These are phyloP conservation scores for Ophiostoma ulmi DNA, from an alignment of 2,329 filamentous ascomycete genomes.

Conservation along the genomic window DNA sequence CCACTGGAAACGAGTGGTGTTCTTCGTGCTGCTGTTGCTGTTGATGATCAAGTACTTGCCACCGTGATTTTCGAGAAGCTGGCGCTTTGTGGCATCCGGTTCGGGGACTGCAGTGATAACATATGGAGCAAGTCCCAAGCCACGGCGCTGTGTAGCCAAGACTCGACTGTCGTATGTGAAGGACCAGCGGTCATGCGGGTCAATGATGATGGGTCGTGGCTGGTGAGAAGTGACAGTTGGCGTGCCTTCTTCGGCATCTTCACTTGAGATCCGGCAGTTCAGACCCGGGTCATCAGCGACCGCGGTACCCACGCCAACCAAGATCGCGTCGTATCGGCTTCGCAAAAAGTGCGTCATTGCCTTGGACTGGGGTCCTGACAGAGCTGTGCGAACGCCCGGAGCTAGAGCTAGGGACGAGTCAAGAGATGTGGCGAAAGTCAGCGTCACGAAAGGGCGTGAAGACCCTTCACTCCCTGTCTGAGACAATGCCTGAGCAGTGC, in stretches of 20 bases:
- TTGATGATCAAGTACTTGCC: slow-evolving; percentile 48
- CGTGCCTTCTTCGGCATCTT: slow-evolving; percentile 26
- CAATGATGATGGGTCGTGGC: slow-evolving; percentile 76
- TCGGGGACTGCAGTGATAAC: slow-evolving; percentile 53
- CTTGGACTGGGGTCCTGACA: slow-evolving; percentile 80
- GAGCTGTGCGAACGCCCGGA: slow-evolving; percentile 71
- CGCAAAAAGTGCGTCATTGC: slow-evolving; percentile 91
- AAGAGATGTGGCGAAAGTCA: slow-evolving; percentile 88
- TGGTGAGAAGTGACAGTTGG: slow-evolving; percentile 45
- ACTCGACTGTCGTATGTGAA: slow-evolving; percentile 58
- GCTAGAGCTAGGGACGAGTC: slow-evolving; percentile 73
- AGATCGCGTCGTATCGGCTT: slow-evolving; percentile 73
- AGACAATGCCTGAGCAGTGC: neutral
- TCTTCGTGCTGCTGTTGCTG: slow-evolving; percentile 23
- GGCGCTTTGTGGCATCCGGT: slow-evolving; percentile 41
- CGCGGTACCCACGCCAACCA: slow-evolving; percentile 79
- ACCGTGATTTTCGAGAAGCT: slow-evolving; percentile 45
- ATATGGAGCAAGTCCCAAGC: slow-evolving; percentile 67
- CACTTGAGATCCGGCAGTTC: slow-evolving; percentile 69
- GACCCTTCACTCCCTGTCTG: neutral
- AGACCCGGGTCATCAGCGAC: slow-evolving; percentile 78
- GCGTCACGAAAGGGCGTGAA: slow-evolving; percentile 57
- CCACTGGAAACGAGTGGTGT: slow-evolving; percentile 56
- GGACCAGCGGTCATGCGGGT: slow-evolving; percentile 71
- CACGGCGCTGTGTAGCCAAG: slow-evolving; percentile 56